Evolutionary conservation across 2,329 filamentous ascomycete genomes (phyloP).

Genomic region (Cladosporium halotolerans): DNA sequence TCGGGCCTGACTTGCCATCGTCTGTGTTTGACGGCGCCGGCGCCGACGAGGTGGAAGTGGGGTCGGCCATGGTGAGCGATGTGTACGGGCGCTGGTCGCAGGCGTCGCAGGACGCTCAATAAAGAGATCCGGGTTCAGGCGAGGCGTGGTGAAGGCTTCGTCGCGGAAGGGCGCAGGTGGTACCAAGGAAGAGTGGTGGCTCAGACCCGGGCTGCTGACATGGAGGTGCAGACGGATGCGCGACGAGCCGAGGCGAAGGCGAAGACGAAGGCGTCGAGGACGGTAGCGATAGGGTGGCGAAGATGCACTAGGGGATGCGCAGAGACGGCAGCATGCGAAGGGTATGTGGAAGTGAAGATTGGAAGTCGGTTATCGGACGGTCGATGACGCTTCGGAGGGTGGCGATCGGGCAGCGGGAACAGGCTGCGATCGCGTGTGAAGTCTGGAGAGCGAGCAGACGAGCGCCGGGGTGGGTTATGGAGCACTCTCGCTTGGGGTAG

Average conservation of each 20-base stretch:
- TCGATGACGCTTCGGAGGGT: constrained; percentile 4
- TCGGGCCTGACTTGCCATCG: constrained; percentile 39
- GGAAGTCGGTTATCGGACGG: neutral
- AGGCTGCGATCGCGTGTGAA: neutral
- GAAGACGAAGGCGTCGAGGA: neutral
- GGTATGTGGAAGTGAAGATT: neutral
- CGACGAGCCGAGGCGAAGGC: neutral
- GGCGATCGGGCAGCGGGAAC: neutral
- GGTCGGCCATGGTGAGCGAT: neutral
- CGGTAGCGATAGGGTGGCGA: neutral
- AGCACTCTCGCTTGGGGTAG: neutral
- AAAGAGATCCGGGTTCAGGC: constrained; percentile 2
- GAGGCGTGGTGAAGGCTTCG: neutral
- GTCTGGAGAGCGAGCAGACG: no score
- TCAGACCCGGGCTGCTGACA: constrained; percentile 6
- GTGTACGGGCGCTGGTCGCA: neutral
- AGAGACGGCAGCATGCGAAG: neutral
- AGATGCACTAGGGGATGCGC: neutral
- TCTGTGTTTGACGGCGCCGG: constrained; percentile 2
- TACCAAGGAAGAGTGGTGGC: neutral
- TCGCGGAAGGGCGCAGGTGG: neutral
- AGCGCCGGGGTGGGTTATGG: no score
- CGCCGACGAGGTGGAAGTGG: constrained; percentile 1
- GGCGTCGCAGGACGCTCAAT: constrained; percentile 2
- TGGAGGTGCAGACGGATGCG: constrained; percentile 1